Evolutionary conservation across 305 asterid genomes (phyloP).

Genomic region (Fraxinus ornus): DNA sequence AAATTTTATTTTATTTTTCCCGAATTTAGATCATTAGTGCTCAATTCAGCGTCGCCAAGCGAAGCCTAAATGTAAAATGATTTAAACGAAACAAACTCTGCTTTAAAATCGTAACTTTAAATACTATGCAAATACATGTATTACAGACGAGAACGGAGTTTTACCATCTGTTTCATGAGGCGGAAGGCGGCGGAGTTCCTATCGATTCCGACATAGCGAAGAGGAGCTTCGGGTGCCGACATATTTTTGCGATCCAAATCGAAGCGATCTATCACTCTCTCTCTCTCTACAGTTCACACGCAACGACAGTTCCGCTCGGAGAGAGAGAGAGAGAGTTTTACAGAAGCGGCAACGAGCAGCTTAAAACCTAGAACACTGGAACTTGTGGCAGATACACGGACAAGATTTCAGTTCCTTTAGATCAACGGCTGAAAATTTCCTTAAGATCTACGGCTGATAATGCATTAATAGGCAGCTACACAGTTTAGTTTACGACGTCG

Average conservation of each 20-base stretch:
- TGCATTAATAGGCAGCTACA: neutral
- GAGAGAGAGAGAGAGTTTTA: slow-evolving; percentile 22
- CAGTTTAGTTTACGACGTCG: neutral
- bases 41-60: neutral
- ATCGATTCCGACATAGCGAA: slow-evolving; percentile 82
- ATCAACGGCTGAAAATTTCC: slow-evolving; percentile 28
- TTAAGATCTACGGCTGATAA: neutral
- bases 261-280: neutral
- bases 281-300: slow-evolving; percentile 16
- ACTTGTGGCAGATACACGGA: slow-evolving; percentile 16
- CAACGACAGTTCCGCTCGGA: slow-evolving; percentile 2
- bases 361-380: slow-evolving; percentile 32
- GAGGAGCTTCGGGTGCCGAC: slow-evolving; percentile 91
- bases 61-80: neutral
- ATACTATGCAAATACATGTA: neutral
- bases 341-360: slow-evolving; percentile 6
- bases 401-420: slow-evolving; percentile 12
- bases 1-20: neutral
- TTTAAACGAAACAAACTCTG: neutral
- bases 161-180: slow-evolving; percentile 99
- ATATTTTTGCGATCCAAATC: slow-evolving; percentile 24
- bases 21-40: neutral
- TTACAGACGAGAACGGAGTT: neutral
- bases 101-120: neutral
- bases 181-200: slow-evolving; percentile 93